Evolutionary conservation across 768 basidiomycete species (phyloP).

Genomic region (Tubosaeta sp.): DNA sequence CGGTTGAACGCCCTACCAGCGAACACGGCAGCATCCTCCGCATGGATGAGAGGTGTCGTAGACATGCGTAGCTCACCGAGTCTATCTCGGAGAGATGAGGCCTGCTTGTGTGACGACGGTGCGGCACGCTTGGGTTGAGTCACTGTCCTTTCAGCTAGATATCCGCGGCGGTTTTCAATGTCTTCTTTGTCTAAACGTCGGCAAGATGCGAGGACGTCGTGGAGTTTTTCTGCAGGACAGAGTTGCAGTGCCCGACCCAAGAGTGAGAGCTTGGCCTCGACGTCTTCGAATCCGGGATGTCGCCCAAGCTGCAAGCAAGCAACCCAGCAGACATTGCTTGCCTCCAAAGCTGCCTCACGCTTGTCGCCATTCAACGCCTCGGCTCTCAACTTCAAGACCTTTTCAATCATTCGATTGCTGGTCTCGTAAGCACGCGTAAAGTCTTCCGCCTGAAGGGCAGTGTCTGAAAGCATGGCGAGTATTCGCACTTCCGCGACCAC

Average conservation of each 20-base stretch:
- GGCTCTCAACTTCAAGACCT: constrained; percentile 47
- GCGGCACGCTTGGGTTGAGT: constrained; percentile 12
- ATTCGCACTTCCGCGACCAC: constrained; percentile 74
- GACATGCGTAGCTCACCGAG: constrained; percentile 68
- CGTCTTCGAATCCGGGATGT: constrained; percentile 70
- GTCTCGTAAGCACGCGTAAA: constrained; percentile 70
- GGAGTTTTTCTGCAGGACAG: constrained; percentile 76
- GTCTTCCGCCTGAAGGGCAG: constrained; percentile 81
- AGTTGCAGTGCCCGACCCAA: constrained; percentile 81
- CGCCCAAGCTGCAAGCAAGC: constrained; percentile 85
- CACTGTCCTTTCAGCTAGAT: constrained; percentile 27
- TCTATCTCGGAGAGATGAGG: constrained; percentile 54
- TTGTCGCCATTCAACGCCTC: constrained; percentile 26
- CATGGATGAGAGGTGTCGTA: constrained; percentile 60
- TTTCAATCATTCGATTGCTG: constrained; percentile 66
- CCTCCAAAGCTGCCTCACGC: constrained; percentile 49
- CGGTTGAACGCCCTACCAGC: constrained; percentile 76
- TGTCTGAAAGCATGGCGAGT: constrained; percentile 87
- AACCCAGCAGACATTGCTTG: constrained; percentile 84
- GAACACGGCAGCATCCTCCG: constrained; percentile 76
- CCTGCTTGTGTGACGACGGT: constrained; percentile 32
- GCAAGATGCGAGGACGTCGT: constrained; percentile 78
- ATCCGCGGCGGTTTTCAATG: constrained; percentile 46
- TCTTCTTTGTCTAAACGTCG: constrained; percentile 67
- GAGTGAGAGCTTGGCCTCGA: constrained; percentile 60